A percentile compares a stretch with the other conserved stretches of the same genome.
These are phyloP conservation scores for Polygonum maritimum DNA, from an alignment of 148 eudicot genomes.

Conservation along the genomic window DNA sequence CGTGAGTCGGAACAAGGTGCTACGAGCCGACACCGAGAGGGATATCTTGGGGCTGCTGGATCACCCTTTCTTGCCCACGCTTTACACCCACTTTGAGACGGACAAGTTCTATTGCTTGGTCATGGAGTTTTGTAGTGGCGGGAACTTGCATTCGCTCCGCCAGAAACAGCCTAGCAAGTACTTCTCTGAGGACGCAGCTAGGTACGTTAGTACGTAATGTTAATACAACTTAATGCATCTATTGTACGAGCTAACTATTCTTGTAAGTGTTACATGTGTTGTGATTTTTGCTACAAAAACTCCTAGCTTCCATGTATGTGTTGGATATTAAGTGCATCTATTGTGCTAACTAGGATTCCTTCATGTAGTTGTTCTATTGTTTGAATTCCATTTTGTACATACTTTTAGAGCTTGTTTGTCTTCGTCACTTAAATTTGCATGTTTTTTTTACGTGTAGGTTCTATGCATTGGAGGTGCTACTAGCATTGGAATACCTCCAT, in stretches of 20 bases:
- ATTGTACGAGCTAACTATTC: too few relatives aligned
- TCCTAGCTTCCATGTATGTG: too few relatives aligned
- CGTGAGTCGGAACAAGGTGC: slow-evolving; percentile 70
- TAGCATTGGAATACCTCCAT: slow-evolving; percentile 85
- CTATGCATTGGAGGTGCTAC: slow-evolving; percentile 67
- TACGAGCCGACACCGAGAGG: slow-evolving; percentile 77
- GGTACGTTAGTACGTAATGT: slow-evolving; percentile 30
- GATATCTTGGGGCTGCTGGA: slow-evolving; percentile 86
- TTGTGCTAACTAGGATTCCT: too few relatives aligned
- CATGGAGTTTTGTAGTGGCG: slow-evolving; percentile 96
- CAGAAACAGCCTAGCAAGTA: slow-evolving; percentile 81
- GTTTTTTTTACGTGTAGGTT: slow-evolving; percentile 40
- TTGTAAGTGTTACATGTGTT: too few relatives aligned
- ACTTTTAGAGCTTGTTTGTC: too few relatives aligned
- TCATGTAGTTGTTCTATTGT: too few relatives aligned
- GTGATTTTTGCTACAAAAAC: too few relatives aligned
- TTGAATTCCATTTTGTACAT: too few relatives aligned
- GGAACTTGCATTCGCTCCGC: slow-evolving; percentile 80
- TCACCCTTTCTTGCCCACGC: slow-evolving; percentile 84
- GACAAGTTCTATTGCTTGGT: slow-evolving; percentile 84
- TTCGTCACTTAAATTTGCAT: too few relatives aligned
- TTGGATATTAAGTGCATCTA: too few relatives aligned
- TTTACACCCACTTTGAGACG: slow-evolving; percentile 72
- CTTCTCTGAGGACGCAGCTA: slow-evolving; percentile 79
- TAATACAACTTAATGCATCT: too few relatives aligned